Percentiles rank a stretch among this genome's conserved stretches.
These are phyloP conservation scores for Besnoitia besnoiti DNA, from an alignment of 169 alveolate genomes.

Conservation along the genomic window DNA sequence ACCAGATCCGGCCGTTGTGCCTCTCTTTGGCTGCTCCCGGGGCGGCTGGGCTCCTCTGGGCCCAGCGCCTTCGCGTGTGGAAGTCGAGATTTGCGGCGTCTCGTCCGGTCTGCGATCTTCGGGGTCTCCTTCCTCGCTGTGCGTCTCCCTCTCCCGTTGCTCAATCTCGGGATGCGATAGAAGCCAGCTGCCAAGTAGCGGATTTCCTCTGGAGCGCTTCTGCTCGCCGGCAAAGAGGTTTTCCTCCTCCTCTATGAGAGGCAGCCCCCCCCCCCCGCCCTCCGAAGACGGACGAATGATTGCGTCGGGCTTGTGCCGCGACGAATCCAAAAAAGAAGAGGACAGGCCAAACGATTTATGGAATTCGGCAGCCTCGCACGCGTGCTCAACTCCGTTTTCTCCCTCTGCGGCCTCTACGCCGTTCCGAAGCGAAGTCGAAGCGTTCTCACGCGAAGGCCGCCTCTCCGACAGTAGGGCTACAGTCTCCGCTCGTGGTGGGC, in stretches of 20 bases:
- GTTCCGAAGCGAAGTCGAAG: too few species aligned
- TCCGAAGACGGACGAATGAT: too few species aligned
- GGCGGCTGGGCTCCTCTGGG: not conserved
- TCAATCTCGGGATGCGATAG: not conserved
- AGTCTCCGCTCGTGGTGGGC: not conserved
- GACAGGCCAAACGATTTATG: too few species aligned
- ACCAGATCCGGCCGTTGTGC: slow-evolving; percentile 33
- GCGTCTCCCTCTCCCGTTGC: not conserved
- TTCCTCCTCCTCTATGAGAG: too few species aligned
- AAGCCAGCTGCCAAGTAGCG: slow-evolving; percentile 39
- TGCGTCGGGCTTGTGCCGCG: too few species aligned
- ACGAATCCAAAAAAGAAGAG: not conserved
- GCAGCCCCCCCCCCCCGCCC: too few species aligned
- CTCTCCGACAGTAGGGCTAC: not conserved
- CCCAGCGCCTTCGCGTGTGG: too few species aligned
- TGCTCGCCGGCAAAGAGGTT: not conserved
- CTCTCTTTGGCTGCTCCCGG: not conserved
- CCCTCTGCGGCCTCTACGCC: too few species aligned
- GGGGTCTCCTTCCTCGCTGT: not conserved
- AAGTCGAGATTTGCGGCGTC: too few species aligned
- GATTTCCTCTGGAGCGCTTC: not conserved
- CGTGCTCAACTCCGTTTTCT: too few species aligned
- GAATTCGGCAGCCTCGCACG: too few species aligned
- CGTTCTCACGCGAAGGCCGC: not conserved
- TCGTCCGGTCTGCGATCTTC: not conserved